These are phyloP conservation scores for Aquilaria yunnanensis DNA, from an alignment of 345 rosid genomes.

Conservation along the genomic window DNA sequence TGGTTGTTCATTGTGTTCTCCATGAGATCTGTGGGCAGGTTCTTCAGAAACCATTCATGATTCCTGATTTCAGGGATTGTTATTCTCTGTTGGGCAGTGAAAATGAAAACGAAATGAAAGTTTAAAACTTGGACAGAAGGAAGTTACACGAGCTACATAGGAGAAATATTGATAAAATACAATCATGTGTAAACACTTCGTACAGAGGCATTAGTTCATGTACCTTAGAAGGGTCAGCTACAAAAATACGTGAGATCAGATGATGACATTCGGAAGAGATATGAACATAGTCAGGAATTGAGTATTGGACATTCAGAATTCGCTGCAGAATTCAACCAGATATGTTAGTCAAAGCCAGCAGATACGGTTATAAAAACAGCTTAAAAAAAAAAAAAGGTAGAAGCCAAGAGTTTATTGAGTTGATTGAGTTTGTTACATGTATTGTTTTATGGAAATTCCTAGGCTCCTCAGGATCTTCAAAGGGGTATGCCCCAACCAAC, in stretches of 20 bases:
- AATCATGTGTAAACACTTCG: too few relatives aligned
- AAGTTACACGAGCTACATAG: background rate
- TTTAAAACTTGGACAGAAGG: background rate
- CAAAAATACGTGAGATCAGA: slow-evolving; percentile 89
- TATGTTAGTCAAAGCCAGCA: background rate
- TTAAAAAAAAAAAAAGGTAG: too few relatives aligned
- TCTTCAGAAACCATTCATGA: slow-evolving; percentile 95
- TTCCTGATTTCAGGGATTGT: slow-evolving; percentile 79
- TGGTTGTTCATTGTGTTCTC: slow-evolving; percentile 39
- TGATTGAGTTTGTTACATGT: slow-evolving; percentile 40
- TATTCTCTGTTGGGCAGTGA: slow-evolving; percentile 56
- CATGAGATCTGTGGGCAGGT: slow-evolving; percentile 84
- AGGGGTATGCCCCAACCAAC: slow-evolving; percentile 98
- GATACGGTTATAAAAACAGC: background rate
- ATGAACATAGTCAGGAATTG: slow-evolving; percentile 91
- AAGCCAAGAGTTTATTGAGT: too few relatives aligned
- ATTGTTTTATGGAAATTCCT: slow-evolving; percentile 90
- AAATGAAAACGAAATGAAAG: slow-evolving; percentile 10
- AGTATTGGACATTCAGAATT: slow-evolving; percentile 89
- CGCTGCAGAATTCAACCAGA: slow-evolving; percentile 43
- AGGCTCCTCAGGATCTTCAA: slow-evolving; percentile 97
- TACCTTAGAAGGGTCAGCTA: slow-evolving; percentile 90
- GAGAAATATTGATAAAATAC: background rate
- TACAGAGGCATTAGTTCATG: slow-evolving; percentile 4
- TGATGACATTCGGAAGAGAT: slow-evolving; percentile 91